A percentile compares a stretch with the other conserved stretches of the same genome.
Conservation (phyloP, 2,329 filamentous ascomycete species). For the Paraconiothyrium sp. region DNA sequence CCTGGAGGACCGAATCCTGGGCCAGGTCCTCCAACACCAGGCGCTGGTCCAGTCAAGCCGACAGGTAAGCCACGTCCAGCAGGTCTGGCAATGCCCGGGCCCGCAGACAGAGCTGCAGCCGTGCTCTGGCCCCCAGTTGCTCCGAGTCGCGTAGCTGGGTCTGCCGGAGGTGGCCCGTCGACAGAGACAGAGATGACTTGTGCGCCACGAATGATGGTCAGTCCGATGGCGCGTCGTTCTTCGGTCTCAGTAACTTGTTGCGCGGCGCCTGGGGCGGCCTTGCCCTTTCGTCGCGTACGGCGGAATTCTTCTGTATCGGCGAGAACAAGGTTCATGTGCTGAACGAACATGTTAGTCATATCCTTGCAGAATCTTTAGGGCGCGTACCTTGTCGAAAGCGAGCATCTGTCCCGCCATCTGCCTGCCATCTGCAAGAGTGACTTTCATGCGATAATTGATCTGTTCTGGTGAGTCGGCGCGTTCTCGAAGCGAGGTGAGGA, state of each 20-base stretch:
- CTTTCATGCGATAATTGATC: slow-evolving; percentile 99
- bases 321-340: slow-evolving; percentile 99
- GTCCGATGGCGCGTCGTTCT: slow-evolving; percentile 95
- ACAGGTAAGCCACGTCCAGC: slow-evolving; percentile 86
- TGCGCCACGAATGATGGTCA: slow-evolving; percentile 93
- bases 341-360: slow-evolving; percentile 27
- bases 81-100: slow-evolving; percentile 89
- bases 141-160: slow-evolving; percentile 89
- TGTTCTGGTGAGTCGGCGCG: slow-evolving; percentile 53
- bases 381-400: slow-evolving; percentile 89
- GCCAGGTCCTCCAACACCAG: slow-evolving; percentile 83
- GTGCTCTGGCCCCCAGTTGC: slow-evolving; percentile 72
- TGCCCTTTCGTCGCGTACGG: slow-evolving; percentile 59
- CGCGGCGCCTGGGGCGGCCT: slow-evolving; percentile 71
- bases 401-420: slow-evolving; percentile 99
- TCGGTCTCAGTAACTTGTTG: slow-evolving; percentile 82
- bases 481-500: slow-evolving; percentile 25
- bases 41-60: slow-evolving; percentile 87
- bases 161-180: slow-evolving; percentile 93
- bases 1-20: slow-evolving; percentile 66
- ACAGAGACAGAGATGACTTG: slow-evolving; percentile 95
- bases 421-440: slow-evolving; percentile 92
- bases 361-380: slow-evolving; percentile 9
- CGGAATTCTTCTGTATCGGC: slow-evolving; percentile 82
- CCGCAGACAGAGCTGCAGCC: slow-evolving; percentile 72